Base-by-base conservation (phyloP, 306 rosid species). In the Lathyrus oleraceus region DNA sequence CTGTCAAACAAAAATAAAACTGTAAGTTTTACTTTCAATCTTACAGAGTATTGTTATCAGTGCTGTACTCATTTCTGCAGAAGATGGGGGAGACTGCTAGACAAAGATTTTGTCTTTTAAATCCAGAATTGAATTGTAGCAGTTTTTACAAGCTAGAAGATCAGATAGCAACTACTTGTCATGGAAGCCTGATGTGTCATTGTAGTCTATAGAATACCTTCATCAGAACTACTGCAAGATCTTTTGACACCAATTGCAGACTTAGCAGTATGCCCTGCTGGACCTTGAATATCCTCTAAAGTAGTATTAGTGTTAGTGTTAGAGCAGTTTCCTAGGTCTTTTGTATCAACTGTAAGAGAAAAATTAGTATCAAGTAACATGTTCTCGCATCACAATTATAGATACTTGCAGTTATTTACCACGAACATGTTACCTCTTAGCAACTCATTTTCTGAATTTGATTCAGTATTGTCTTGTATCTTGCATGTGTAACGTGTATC, bases 181-280 rank as follows among this genome's bases (percentile, higher is more conserved):
- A 70, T 66, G 20, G 63, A 10, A 54, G 70, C 64, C 49, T 10
- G 39, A 52, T 42, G 48, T 58, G 79, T 71, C 10, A 53, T 28
- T 65, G 67, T 51, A 44, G 44, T 25, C 25, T 19, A 71, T 54
- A 61, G 47, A 76, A 49, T 81, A 90, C 92, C 97, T 87, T 81
- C 83, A 82, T 73, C 81, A 76, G 80, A 79, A 76, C 74, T 73
- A 60, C 73, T 77, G 56, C 83, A 89, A 74, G 89, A 80, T 79
- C 96, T 94, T 91, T 88, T 87, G 66, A 78, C 85, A 59, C 89
- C 79, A 87, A 76, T 78, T 43, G 74, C 74, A 45, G 84, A 81
- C 73, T 80, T 47, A 69, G 81, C 83, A n/a, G 48, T 69, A 71
- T 65, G 71, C 72, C 70, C 63, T 6, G 52, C 36, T 54, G 89